Conservation (phyloP, 805 yeast species). For the Scheffersomyces lignosus region DNA sequence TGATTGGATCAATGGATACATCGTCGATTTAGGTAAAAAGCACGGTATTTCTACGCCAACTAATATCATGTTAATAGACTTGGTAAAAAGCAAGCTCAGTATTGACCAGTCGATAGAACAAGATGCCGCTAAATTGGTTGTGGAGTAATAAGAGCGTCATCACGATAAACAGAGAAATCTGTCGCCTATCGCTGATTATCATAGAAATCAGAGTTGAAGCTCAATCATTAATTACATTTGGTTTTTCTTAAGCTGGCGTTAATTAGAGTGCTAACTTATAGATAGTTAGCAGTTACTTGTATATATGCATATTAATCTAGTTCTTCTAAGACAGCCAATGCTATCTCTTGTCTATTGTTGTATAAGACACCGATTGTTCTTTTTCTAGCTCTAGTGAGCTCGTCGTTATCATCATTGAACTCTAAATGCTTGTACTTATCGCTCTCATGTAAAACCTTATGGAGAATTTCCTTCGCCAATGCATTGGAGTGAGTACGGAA, state of each 20-base stretch:
- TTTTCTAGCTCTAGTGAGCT: conserved; percentile 14
- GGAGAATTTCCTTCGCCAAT: conserved; percentile 33
- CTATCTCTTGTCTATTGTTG: conserved; percentile 25
- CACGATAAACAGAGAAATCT: too few relatives aligned
- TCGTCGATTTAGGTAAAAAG: conserved; percentile 54
- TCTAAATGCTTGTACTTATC: conserved; percentile 17
- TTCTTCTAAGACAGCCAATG: too few relatives aligned
- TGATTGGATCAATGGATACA: conserved; percentile 80
- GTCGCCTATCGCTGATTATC: too few relatives aligned
- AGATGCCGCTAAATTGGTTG: conserved; percentile 5
- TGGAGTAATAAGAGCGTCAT: too few relatives aligned
- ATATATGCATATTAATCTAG: too few relatives aligned
- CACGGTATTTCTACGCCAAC: conserved; percentile 44
- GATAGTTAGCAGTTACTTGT: too few relatives aligned
- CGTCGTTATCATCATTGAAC: conserved; percentile 15
- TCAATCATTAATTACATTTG: too few relatives aligned
- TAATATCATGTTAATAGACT: conserved; percentile 45
- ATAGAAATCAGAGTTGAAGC: too few relatives aligned
- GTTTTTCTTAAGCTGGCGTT: too few relatives aligned
- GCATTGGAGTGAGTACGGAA: conserved; percentile 23
- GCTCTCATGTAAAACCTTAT: conserved; percentile 23
- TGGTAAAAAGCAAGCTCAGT: conserved; percentile 43
- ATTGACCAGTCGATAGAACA: conserved; percentile 30
- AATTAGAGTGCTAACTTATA: too few relatives aligned
- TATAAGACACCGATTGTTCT: conserved; percentile 24